These are phyloP conservation scores for Monosporascus sp. DNA, from an alignment of 2,329 filamentous ascomycete species.

Conservation along the genomic window DNA sequence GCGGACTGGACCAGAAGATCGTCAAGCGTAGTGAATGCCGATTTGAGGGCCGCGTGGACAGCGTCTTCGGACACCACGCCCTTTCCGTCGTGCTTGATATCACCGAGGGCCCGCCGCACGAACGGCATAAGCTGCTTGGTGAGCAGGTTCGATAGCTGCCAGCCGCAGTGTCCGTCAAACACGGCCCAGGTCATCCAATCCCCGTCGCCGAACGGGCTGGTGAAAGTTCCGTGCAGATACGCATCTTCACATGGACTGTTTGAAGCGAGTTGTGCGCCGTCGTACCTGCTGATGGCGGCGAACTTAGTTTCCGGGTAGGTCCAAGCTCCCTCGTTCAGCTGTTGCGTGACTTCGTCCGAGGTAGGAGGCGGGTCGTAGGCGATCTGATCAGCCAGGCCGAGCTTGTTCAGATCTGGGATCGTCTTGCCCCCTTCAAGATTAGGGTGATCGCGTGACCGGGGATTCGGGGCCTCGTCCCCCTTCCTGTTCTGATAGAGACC, in stretches of 20 bases:
- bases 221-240: conserved; percentile 28
- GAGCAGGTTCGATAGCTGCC: conserved; percentile 28
- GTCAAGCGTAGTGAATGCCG: conserved; percentile 34
- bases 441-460: not conserved
- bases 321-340: conserved; percentile 23
- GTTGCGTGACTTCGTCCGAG: conserved; percentile 20
- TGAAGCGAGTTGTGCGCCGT: conserved; percentile 27
- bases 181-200: conserved; percentile 29
- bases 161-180: conserved; percentile 31
- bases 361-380: conserved; percentile 18
- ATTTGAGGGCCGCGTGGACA: conserved; percentile 30
- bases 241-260: conserved; percentile 29
- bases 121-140: conserved; percentile 24
- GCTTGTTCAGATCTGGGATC: conserved; percentile 21
- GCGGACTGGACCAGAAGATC: conserved; percentile 24
- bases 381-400: conserved; percentile 19
- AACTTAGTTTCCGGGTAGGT: conserved; percentile 10
- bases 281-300: conserved; percentile 21
- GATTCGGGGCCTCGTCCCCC: too few relatives aligned
- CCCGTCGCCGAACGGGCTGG: conserved; percentile 16
- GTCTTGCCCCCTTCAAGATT: not conserved
- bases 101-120: conserved; percentile 21
- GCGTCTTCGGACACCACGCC: conserved; percentile 14
- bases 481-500: not conserved
- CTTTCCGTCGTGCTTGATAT: conserved; percentile 10